Evolutionary conservation across 1,284 basidiomycete species (phyloP), one percentile per base, ranked within the genome.

Genomic region (Phellopilus nigrolimitatus): DNA sequence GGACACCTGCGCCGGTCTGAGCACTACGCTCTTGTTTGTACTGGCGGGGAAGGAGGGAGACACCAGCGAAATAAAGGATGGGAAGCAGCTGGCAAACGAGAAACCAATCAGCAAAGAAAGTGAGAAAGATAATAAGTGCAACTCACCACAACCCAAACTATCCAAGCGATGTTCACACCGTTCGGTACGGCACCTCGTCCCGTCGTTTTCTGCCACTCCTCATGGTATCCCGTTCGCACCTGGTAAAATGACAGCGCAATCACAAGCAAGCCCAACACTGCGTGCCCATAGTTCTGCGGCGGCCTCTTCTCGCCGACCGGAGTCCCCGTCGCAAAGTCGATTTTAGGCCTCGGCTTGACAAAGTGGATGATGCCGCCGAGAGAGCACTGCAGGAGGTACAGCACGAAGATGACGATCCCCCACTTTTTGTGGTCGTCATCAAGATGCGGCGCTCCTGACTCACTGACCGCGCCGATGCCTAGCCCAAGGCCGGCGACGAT

Each of bases 291-390:
- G 61, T 83, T 83, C 59, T 82, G 80, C 10, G 70, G 59, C 0
- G 78, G 78, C 19, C 79, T 72, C 30, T 67, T 62, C 17, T 63
- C 67, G 24, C 72, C 68, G 17, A 17, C 28, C n/a, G 21, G 13
- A 22, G 33, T 12, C 7, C 34, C 39, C 15, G 39, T 38, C 25
- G 43, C 42, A 37, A 31, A n/a, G 41, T 25, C 43, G 15, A 10
- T n/a, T 27, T 42, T 55, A 17, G 51, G 47, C 25, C 31, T 36
- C n/a, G 54, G 52, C 62, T 81, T 81, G 49, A 79, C 57, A 51
- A 65, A 78, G 62, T 88, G 85, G 49, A 84, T 78, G 52, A 81
- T 57, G 3, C 72, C 70, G 3, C 86, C 86, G 7, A 86, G 62
- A 1, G 62, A 57, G 56, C 74, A 68, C 64, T 90, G 86, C 9